Conservation (phyloP, 352 stramenopile species). For the Thalassiosira sp. region DNA sequence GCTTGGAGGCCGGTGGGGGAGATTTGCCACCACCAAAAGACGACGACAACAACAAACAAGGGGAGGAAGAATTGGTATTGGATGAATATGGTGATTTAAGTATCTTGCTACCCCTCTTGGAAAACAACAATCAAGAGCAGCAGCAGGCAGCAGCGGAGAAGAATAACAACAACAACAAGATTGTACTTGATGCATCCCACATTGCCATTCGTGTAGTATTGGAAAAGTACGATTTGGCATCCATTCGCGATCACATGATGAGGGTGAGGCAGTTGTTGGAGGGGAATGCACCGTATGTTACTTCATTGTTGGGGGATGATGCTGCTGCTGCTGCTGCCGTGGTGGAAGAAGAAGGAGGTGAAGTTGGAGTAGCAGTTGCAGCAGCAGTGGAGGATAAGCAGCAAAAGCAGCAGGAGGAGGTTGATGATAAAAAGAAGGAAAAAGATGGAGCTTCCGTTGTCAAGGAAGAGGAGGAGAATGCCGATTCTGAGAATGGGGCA, state of each 20-base stretch:
- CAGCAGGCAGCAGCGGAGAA: neutral
- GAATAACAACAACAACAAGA: neutral
- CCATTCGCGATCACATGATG: slow-evolving; percentile 68
- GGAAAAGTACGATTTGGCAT: slow-evolving; percentile 71
- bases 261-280: slow-evolving; percentile 63
- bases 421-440: too few species aligned
- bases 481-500: slow-evolving; percentile 3
- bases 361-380: too few species aligned
- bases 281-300: slow-evolving; percentile 67
- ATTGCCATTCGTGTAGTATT: slow-evolving; percentile 74
- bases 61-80: slow-evolving; percentile 40
- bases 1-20: slow-evolving; percentile 38
- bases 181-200: slow-evolving; percentile 7
- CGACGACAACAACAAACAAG: neutral
- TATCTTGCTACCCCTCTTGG: slow-evolving; percentile 33
- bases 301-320: slow-evolving; percentile 42
- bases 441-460: too few species aligned
- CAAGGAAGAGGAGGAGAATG: slow-evolving; percentile 1
- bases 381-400: too few species aligned
- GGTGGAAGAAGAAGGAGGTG: too few species aligned
- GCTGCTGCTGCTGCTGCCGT: slow-evolving; percentile 1
- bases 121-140: slow-evolving; percentile 30
- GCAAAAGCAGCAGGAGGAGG: too few species aligned
- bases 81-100: slow-evolving; percentile 78
- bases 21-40: neutral